These are phyloP conservation scores for Penicillium malachiteum DNA, from an alignment of 495 filamentous ascomycete species.

Conservation along the genomic window DNA sequence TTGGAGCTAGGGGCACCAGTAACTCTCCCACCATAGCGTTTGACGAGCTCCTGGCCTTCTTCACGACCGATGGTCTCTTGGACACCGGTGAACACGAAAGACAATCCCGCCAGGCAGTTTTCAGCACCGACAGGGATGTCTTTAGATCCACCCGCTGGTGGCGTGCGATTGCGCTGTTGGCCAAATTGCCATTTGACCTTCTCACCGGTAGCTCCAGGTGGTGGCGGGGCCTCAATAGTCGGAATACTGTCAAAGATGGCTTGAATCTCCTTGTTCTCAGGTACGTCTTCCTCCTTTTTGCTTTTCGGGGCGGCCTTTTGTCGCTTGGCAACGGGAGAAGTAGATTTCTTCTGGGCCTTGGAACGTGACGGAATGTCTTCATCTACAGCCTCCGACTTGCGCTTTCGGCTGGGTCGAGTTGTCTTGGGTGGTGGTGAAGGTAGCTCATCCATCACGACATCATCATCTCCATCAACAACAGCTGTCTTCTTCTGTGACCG, in stretches of 20 bases:
- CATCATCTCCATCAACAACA: conserved; percentile 43
- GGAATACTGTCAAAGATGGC: conserved; percentile 88
- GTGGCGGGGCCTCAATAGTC: conserved; percentile 74
- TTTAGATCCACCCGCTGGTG: conserved; percentile 59
- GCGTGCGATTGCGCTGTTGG: conserved; percentile 54
- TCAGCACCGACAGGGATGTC: conserved; percentile 83
- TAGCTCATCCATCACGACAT: conserved; percentile 49
- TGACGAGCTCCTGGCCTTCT: conserved; percentile 85
- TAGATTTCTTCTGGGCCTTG: conserved; percentile 33
- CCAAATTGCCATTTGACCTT: conserved; percentile 70
- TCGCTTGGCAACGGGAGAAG: conserved; percentile 56
- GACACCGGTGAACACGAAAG: conserved; percentile 96
- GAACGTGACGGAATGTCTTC: conserved; percentile 17
- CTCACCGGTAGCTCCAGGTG: conserved; percentile 62
- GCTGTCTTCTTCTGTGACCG: conserved; percentile 46
- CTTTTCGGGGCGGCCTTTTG: conserved; percentile 60
- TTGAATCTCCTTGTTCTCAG: conserved; percentile 67
- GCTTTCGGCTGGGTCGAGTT: conserved; percentile 49
- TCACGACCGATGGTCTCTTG: conserved; percentile 75
- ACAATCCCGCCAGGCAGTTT: conserved; percentile 88
- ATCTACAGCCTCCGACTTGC: conserved; percentile 55
- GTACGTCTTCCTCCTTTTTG: conserved; percentile 52
- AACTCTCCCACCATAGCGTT: conserved; percentile 89
- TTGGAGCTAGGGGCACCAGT: conserved; percentile 83
- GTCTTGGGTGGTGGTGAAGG: conserved; percentile 38